Evolutionary conservation across 2,329 filamentous ascomycete genomes (phyloP).

Genomic region (Venturia effusa): DNA sequence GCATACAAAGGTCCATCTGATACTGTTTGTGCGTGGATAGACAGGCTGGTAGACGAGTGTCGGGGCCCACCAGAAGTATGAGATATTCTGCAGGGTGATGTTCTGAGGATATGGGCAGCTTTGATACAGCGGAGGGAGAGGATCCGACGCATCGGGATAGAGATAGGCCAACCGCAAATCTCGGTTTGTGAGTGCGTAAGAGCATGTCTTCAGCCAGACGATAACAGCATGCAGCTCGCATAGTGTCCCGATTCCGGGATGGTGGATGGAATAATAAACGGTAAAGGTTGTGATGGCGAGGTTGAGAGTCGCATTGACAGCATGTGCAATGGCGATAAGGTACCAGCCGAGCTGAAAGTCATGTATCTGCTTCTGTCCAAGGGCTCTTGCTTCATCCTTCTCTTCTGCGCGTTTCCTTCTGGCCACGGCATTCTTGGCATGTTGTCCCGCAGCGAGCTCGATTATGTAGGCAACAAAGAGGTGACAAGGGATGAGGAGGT

Average conservation of each 20-base stretch:
- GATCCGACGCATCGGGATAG: constrained; percentile 48
- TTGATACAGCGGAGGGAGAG: constrained; percentile 71
- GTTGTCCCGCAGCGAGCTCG: constrained; percentile 69
- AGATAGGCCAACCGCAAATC: constrained; percentile 87
- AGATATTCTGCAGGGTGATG: constrained; percentile 76
- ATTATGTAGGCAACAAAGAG: constrained; percentile 84
- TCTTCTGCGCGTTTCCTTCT: constrained; percentile 42
- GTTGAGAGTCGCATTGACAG: constrained; percentile 71
- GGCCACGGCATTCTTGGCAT: constrained; percentile 59
- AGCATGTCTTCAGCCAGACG: constrained; percentile 92
- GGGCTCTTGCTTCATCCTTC: constrained; percentile 38
- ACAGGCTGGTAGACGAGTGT: constrained; percentile 95
- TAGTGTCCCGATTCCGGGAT: constrained; percentile 85
- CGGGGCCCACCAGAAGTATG: constrained; percentile 97
- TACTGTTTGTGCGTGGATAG: constrained; percentile 72
- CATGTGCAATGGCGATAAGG: constrained; percentile 68
- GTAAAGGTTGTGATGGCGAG: constrained; percentile 70
- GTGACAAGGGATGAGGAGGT: constrained; percentile 81
- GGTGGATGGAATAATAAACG: constrained; percentile 85
- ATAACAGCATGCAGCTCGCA: constrained; percentile 88
- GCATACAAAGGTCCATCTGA: constrained; percentile 78
- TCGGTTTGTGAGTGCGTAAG: constrained; percentile 92
- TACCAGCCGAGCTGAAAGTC: constrained; percentile 67
- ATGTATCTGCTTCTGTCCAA: constrained; percentile 46
- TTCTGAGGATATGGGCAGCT: constrained; percentile 82